These are phyloP conservation scores for Aphanomyces invadans DNA, from an alignment of 352 stramenopile genomes.

Conservation along the genomic window DNA sequence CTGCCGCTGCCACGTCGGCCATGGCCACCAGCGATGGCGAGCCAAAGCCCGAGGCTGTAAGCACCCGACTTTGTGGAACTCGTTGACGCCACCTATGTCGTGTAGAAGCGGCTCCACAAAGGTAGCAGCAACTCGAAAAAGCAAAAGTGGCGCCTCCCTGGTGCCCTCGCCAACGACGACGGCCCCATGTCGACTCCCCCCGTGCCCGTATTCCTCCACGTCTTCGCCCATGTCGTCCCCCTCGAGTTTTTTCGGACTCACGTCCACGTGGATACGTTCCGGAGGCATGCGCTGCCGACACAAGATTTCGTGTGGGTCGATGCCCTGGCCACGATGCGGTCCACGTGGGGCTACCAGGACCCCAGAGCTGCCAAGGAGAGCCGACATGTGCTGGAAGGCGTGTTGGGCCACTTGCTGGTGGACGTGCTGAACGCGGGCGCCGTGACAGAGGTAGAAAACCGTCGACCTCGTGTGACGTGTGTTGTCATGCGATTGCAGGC, in stretches of 20 bases:
- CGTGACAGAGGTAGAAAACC: slow-evolving; percentile 43
- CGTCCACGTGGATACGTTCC: not conserved
- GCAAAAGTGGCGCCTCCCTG: not conserved
- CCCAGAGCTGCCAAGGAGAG: slow-evolving; percentile 36
- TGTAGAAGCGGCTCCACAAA: too few relatives aligned
- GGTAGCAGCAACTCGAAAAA: not conserved
- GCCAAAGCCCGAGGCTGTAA: not conserved
- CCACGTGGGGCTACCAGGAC: not conserved
- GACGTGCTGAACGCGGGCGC: slow-evolving; percentile 48
- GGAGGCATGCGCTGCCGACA: not conserved
- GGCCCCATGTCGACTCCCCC: not conserved
- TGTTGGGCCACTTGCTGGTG: slow-evolving; percentile 46
- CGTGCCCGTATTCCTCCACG: slow-evolving; percentile 1
- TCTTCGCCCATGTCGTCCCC: slow-evolving; percentile 15
- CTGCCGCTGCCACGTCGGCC: not conserved
- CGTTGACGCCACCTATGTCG: too few relatives aligned
- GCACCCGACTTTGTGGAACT: too few relatives aligned
- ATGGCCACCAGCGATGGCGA: not conserved
- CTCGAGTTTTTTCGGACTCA: slow-evolving; percentile 16
- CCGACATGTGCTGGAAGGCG: slow-evolving; percentile 18
- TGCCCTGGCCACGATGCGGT: not conserved
- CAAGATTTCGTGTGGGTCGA: slow-evolving; percentile 31
- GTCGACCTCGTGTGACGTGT: too few relatives aligned
- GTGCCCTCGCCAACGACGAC: not conserved
- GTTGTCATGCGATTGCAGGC: slow-evolving; percentile 19